These are phyloP conservation scores for Rubus parviflorus DNA, from an alignment of 306 rosid genomes.

Conservation along the genomic window DNA sequence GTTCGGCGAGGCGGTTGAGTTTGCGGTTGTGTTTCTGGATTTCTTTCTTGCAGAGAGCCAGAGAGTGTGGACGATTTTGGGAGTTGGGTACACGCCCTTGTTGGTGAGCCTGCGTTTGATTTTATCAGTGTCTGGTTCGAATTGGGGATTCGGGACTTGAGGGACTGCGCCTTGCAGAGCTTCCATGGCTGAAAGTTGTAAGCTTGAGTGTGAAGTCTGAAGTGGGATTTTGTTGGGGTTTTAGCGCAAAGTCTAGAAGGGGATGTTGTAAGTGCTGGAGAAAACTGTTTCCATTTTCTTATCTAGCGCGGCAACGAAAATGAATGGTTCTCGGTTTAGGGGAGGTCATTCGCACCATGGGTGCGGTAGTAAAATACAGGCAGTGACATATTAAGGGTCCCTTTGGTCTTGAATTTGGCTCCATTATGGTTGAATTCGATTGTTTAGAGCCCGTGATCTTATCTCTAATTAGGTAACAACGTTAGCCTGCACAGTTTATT, in stretches of 20 bases:
- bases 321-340: background rate
- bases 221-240: background rate
- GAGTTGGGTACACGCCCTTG: conserved; percentile 61
- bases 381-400: too few relatives aligned
- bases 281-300: too few relatives aligned
- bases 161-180: conserved; percentile 34
- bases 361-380: too few relatives aligned
- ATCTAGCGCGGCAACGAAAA: background rate
- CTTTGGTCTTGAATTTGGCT: too few relatives aligned
- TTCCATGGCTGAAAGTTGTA: conserved; percentile 48
- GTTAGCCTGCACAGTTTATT: too few relatives aligned
- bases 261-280: too few relatives aligned
- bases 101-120: conserved; percentile 56
- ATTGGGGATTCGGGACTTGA: conserved; percentile 36
- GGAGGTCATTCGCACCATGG: too few relatives aligned
- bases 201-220: background rate
- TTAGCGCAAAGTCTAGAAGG: too few relatives aligned
- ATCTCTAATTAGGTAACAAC: too few relatives aligned
- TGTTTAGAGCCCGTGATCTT: too few relatives aligned
- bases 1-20: conserved; percentile 36
- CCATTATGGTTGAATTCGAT: too few relatives aligned
- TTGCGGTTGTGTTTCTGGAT: conserved; percentile 77
- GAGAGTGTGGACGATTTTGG: conserved; percentile 72
- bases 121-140: conserved; percentile 60
- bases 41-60: conserved; percentile 82